Base-by-base conservation (phyloP, 768 basidiomycete species). In the Porphyrellus cyaneotinctus region DNA sequence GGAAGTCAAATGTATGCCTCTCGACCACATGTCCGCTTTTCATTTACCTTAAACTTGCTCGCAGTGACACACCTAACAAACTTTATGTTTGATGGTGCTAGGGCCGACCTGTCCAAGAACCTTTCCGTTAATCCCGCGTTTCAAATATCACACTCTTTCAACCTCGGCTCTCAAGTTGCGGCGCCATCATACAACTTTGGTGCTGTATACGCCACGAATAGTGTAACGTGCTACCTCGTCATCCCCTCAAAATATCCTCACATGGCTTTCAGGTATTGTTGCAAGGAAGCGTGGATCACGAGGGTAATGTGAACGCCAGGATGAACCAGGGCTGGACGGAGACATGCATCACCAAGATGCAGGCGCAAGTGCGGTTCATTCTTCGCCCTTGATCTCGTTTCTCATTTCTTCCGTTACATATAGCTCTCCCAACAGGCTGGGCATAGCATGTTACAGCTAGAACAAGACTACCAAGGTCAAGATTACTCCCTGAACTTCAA, bases 131-230 rank as follows among this genome's bases (percentile, higher is more conserved):
- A 84, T 70, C 97, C 97, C n/a, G 83, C 90, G 46, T 98, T 98
- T 82, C 95, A 98, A 77, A 88, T 97, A 62, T 95, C 94, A 55
- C 97, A 99, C 71, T 90, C 93, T 22, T 97, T 99, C 74, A 79
- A 85, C 53, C 76, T 97, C 52, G 97, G 92, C 18, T 92, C 91
- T 18, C 87, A 89, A 69, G 82, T 85, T n/a, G 71, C 78, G 0
- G 82, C 91, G 2, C 81, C 95, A 14, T 88, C 87, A 28, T 99
- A 99, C 73, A 94, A 92, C 71, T 97, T 98, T 67, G 91, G 88
- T 52, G 92, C 94, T 11, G 81, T 97, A 46, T 97, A 87, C 72
- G 94, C 89, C 14, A 95, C 86, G 64, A 78, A 84, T 62, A 79
- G 80, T 68, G 95, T 97, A 62, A 46, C 69, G 61, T 17, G 10